Base-by-base conservation (phyloP, 805 yeast species). In the Candida koratica region DNA sequence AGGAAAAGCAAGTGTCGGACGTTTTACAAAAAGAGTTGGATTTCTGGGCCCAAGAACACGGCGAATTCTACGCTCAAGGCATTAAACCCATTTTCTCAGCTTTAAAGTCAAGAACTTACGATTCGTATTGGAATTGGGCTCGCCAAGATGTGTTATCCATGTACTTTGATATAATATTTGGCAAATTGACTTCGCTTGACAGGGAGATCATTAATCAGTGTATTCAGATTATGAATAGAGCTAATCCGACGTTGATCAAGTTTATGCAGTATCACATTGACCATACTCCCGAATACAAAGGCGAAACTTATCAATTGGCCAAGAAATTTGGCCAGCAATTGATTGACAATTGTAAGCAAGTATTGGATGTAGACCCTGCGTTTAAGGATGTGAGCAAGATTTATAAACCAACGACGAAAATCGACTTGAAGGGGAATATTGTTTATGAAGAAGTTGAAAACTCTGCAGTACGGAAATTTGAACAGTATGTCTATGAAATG, bases 61-160 rank as follows among this genome's bases (percentile, higher is more conserved):
- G 98, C 50, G 98, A 93, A 53, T 81, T 81, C 56, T 93, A 89
- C 61, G 89, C 96, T 33, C 75, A 80, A 41, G 97, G 98, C 58
- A 82, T 93, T 52, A 71, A 80, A 48, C 96, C 97, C 27, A 79
- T 82, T 4, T 93, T 93, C 69, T 84, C 96, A 20, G 74, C 90
- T 44, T 75, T 84, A 67, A 93, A 93, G 71, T 95, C 97, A 18
- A 84, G 98, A 71, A 80, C 83, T 37, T 93, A 90, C 63, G 97
- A 93, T 66, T 88, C 97, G 15, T 88, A 89, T 66, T 93, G 98
- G 98, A 94, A 94, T 66, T 93, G 98, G 98, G 97, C 97, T 32
- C 85, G 97, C 65, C 98, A 93, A 71, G 96, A 93, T 60, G 84
- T 93, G 43, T 70, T 93, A 51, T 78, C 88, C 33, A 82, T 93